Conservation (phyloP, 371 early-diverging fungal genomes). For the Mortierella sp. region DNA sequence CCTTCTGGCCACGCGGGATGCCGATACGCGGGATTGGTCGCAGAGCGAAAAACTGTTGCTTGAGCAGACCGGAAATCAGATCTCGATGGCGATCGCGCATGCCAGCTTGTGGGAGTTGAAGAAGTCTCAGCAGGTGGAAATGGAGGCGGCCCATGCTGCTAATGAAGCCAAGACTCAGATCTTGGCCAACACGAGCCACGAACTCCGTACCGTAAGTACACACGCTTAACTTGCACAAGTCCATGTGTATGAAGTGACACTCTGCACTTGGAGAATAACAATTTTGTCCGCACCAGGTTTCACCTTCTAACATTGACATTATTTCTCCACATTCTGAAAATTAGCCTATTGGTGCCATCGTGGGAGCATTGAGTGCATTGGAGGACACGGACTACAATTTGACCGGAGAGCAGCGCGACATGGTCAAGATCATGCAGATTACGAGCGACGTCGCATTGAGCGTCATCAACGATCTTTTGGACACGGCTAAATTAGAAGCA, state of each 20-base stretch:
- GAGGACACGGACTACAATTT: constrained; percentile 56
- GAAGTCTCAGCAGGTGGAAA: constrained; percentile 57
- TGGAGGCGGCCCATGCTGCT: constrained; percentile 60
- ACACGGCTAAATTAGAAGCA: constrained; percentile 69
- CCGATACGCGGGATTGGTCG: constrained; percentile 46
- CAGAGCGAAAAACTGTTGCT: constrained; percentile 55
- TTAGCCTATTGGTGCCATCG: constrained; percentile 57
- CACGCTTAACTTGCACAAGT: neutral
- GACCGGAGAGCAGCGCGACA: constrained; percentile 59
- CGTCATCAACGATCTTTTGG: constrained; percentile 70
- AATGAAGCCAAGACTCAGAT: constrained; percentile 60
- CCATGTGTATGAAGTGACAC: neutral
- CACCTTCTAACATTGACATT: neutral
- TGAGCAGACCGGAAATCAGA: constrained; percentile 60
- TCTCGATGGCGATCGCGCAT: constrained; percentile 59
- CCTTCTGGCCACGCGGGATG: constrained; percentile 40
- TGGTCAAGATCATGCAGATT: constrained; percentile 59
- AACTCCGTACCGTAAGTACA: constrained; percentile 44
- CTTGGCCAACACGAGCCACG: constrained; percentile 60
- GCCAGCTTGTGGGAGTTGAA: constrained; percentile 55
- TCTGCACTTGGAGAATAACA: neutral
- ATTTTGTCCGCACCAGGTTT: neutral
- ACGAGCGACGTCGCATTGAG: constrained; percentile 62
- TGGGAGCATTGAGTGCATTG: constrained; percentile 56
- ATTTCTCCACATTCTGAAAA: neutral